A percentile compares a stretch with the other conserved stretches of the same genome.
These are phyloP conservation scores for Urtica urens DNA, from an alignment of 306 rosid species.

Conservation along the genomic window DNA sequence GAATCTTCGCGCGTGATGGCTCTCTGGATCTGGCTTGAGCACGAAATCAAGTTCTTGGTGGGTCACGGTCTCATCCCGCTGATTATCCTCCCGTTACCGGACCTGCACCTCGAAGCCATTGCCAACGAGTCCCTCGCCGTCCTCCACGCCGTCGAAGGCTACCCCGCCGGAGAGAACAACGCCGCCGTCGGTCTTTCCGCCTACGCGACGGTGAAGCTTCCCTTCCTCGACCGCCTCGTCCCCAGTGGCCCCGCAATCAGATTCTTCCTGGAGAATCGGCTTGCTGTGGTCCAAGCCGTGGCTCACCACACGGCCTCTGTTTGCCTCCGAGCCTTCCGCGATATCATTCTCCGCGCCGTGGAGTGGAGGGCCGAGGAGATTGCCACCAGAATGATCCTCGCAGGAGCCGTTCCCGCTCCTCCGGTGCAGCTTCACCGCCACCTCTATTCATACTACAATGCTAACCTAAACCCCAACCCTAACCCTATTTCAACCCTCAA, in stretches of 20 bases:
- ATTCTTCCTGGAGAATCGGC: too few relatives aligned
- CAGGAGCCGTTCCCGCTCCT: too few relatives aligned
- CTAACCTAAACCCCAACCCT: too few relatives aligned
- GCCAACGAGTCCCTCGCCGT: conserved; percentile 29
- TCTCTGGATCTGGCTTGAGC: conserved; percentile 54
- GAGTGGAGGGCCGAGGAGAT: neutral
- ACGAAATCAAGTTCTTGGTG: neutral
- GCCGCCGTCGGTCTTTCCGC: conserved; percentile 7
- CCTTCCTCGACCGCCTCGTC: too few relatives aligned
- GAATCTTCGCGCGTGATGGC: conserved; percentile 41
- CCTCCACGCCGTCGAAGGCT: conserved; percentile 26
- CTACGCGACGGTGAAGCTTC: conserved; percentile 25
- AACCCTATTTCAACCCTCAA: too few relatives aligned
- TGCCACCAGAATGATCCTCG: neutral
- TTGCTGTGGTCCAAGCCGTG: too few relatives aligned
- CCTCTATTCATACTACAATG: too few relatives aligned
- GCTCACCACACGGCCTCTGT: too few relatives aligned
- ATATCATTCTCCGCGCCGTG: conserved; percentile 21
- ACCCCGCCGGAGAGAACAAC: conserved; percentile 1
- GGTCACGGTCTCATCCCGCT: conserved; percentile 12
- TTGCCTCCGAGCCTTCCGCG: conserved; percentile 34
- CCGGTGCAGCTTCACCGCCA: too few relatives aligned
- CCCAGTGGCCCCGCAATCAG: too few relatives aligned
- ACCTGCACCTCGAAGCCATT: conserved; percentile 15
- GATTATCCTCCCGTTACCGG: conserved; percentile 18